Percentiles rank a stretch among this genome's conserved stretches.
phyloP scores from a whole-genome alignment of 169 alveolate genomes.

The Perkinsus olseni region DNA sequence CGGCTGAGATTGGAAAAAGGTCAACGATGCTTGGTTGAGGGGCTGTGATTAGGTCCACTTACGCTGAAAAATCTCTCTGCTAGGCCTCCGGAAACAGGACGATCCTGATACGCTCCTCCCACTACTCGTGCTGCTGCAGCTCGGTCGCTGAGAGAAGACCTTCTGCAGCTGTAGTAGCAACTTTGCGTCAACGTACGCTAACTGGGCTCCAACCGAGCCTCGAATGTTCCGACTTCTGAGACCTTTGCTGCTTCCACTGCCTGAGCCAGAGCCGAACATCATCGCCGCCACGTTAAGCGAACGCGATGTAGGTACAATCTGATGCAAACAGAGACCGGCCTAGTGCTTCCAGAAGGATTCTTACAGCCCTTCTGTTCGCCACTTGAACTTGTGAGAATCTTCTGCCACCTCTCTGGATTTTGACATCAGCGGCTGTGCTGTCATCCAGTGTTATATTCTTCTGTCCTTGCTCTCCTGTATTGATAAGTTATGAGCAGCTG shows the following conservation, averaged over 20 bases:
- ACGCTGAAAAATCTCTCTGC: not conserved
- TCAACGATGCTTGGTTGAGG: not conserved
- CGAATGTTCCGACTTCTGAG: not conserved
- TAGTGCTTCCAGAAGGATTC: not conserved
- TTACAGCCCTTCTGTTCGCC: not conserved
- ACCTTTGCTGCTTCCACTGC: not conserved
- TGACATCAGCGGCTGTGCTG: not conserved
- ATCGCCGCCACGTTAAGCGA: not conserved
- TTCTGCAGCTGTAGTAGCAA: not conserved
- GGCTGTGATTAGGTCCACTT: not conserved
- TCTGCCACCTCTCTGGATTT: not conserved
- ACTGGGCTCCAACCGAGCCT: not conserved
- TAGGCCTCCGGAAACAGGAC: not conserved
- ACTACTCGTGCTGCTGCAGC: not conserved
- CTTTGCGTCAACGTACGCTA: not conserved
- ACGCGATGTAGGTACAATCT: not conserved
- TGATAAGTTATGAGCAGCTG: too few species aligned
- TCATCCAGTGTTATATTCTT: not conserved
- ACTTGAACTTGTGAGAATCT: not conserved
- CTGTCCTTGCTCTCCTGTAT: not conserved
- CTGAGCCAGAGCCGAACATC: not conserved
- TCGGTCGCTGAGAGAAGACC: not conserved
- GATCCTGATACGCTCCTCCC: not conserved
- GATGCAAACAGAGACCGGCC: not conserved
- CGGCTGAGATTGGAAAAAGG: not conserved